Base-by-base conservation (phyloP, 1,284 basidiomycete species). In the Leccinum griseonigrum region DNA sequence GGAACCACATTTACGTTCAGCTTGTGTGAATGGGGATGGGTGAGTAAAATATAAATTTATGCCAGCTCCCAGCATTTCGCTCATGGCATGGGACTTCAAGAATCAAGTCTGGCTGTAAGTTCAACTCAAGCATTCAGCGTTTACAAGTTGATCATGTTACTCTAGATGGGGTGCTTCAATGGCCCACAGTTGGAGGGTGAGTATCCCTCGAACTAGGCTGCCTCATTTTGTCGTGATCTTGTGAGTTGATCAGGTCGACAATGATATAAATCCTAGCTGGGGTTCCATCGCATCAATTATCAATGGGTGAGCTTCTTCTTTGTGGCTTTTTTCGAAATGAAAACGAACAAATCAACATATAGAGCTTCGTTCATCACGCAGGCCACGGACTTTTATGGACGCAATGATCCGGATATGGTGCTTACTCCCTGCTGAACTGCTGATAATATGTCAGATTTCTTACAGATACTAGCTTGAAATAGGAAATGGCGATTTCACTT, bases 21-120 rank as follows among this genome's bases (percentile, higher is more conserved):
- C 11, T 67, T 86, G 48, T 86, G 84, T 64, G 76, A 85, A 69
- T 86, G 85, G 85, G 85, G 85, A 53, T 74, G 79, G 71, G 83
- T 85, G 65, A 67, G 79, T 74, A 14, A 51, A 56, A 43, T n/a
- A 36, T 26, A 46, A 57, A 43, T 43, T 40, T 14, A 28, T 40
- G 36, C 13, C n/a, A 31, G 16, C 46, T 43, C 36, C 46, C 22
- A 8, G 43, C 3, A 59, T 52, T 56, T 46, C 2, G 40, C 59
- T 66, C 26, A 68, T 22, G 31, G 11, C 7, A 26, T 29, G 18
- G 18, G n/a, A 18, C 18, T 60, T 18, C 64, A 85, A 86, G 85
- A 78, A 77, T 65, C 81, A 85, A 76, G 83, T 83, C 9, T 86
- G 84, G 85, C 67, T 84, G 56, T 71, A 82, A 26, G 84, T 83